Conservation (phyloP, 2,329 filamentous ascomycete species). For the Xylariaceae sp. region DNA sequence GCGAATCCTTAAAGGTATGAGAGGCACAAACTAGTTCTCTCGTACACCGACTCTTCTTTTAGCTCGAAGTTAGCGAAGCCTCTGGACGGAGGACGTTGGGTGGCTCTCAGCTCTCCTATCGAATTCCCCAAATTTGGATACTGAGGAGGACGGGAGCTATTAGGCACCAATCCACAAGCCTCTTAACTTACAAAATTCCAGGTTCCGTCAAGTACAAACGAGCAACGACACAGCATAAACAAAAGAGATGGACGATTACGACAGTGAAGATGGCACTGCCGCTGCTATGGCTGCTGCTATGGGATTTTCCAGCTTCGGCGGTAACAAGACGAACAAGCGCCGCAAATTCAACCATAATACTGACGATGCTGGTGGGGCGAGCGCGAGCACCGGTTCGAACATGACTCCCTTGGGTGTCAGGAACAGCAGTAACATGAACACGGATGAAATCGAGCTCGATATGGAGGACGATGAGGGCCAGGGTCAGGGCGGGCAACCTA, state of each 20-base stretch:
- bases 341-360: conserved; percentile 58
- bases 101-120: too few relatives aligned
- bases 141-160: too few relatives aligned
- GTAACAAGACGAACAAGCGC: conserved; percentile 54
- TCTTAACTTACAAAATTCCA: not conserved
- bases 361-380: conserved; percentile 26
- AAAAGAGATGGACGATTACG: conserved; percentile 24
- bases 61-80: too few relatives aligned
- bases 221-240: too few relatives aligned
- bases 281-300: conserved; percentile 60
- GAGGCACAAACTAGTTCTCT: too few relatives aligned
- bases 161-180: too few relatives aligned
- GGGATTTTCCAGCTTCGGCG: conserved; percentile 69
- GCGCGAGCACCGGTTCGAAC: conserved; percentile 30
- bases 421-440: conserved; percentile 31
- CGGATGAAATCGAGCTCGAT: conserved; percentile 42
- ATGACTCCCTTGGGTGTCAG: conserved; percentile 36
- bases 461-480: conserved; percentile 33
- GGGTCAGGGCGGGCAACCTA: not conserved
- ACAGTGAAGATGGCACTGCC: conserved; percentile 31
- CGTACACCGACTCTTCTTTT: too few relatives aligned
- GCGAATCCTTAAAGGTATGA: too few relatives aligned
- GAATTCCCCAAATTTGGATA: too few relatives aligned
- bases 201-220: not conserved
- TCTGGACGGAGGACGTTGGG: too few relatives aligned